A percentile compares a stretch with the other conserved stretches of the same genome.
phyloP scores from a whole-genome alignment of 2,329 filamentous ascomycete genomes.

The Blastomyces percursus region DNA sequence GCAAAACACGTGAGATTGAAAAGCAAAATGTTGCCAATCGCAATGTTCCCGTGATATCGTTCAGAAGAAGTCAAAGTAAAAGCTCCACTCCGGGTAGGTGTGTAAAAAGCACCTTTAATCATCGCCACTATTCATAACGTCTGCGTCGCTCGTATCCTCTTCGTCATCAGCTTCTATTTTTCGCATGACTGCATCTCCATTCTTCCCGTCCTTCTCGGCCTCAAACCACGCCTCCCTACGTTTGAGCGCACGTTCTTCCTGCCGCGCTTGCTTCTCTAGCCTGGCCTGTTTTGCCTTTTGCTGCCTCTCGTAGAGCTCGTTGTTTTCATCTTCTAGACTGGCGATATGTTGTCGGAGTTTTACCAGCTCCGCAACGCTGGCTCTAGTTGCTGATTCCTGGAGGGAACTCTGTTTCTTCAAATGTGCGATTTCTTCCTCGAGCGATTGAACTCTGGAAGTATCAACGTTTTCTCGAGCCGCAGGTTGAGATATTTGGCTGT shows the following conservation, averaged over 20 bases:
- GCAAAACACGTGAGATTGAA: not conserved
- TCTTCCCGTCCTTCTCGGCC: slow-evolving; percentile 34
- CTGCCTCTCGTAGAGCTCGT: slow-evolving; percentile 31
- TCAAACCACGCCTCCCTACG: slow-evolving; percentile 36
- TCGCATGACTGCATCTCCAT: slow-evolving; percentile 30
- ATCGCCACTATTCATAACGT: slow-evolving; percentile 28
- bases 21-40: not conserved
- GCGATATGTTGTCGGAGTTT: slow-evolving; percentile 28
- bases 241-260: slow-evolving; percentile 31
- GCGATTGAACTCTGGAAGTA: slow-evolving; percentile 20
- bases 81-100: not conserved
- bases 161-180: slow-evolving; percentile 30
- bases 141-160: slow-evolving; percentile 24
- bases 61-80: not conserved
- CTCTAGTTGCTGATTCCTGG: slow-evolving; percentile 27
- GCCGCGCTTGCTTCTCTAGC: slow-evolving; percentile 26
- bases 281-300: slow-evolving; percentile 25
- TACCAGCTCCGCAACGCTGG: slow-evolving; percentile 26
- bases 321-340: slow-evolving; percentile 28
- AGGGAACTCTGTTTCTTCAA: slow-evolving; percentile 25
- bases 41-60: too few species aligned
- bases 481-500: not conserved
- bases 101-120: not conserved
- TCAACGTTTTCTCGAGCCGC: slow-evolving; percentile 6
- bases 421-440: slow-evolving; percentile 31